These are phyloP conservation scores for Xylaria sp. DNA, from an alignment of 2,329 filamentous ascomycete species.

Conservation along the genomic window DNA sequence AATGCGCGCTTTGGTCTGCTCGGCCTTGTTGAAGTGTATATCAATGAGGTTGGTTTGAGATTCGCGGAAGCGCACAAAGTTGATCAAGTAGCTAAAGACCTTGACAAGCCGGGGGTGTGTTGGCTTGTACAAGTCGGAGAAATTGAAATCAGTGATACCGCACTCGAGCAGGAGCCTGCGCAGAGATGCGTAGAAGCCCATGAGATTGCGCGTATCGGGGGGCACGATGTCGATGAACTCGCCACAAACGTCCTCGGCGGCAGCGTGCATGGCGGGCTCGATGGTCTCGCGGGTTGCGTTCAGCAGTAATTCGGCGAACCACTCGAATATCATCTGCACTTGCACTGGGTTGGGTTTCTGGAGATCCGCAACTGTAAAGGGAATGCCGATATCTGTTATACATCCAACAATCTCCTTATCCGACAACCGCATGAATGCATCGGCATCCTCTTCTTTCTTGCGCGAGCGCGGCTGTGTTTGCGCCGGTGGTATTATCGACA, in stretches of 20 bases:
- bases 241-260: constrained; percentile 85
- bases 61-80: constrained; percentile 97
- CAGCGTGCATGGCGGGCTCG: constrained; percentile 93
- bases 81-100: constrained; percentile 98
- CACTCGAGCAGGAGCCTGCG: constrained; percentile 84
- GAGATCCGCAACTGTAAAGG: constrained; percentile 85
- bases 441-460: constrained; percentile 68
- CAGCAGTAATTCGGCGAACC: constrained; percentile 93
- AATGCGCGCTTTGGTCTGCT: constrained; percentile 86
- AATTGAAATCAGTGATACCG: constrained; percentile 92
- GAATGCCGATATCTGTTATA: constrained; percentile 95
- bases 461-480: constrained; percentile 63
- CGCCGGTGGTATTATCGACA: constrained; percentile 67
- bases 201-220: constrained; percentile 87
- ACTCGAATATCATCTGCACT: constrained; percentile 97
- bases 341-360: constrained; percentile 94
- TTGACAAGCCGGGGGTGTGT: constrained; percentile 90
- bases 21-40: constrained; percentile 90
- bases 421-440: constrained; percentile 68
- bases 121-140: constrained; percentile 89
- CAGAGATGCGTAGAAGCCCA: constrained; percentile 93
- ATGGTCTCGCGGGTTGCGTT: constrained; percentile 93
- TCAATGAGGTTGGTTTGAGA: constrained; percentile 90
- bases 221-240: constrained; percentile 87
- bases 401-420: constrained; percentile 91